Base-by-base conservation (phyloP, 1,139 yeast species). In the Pichia sp. region DNA sequence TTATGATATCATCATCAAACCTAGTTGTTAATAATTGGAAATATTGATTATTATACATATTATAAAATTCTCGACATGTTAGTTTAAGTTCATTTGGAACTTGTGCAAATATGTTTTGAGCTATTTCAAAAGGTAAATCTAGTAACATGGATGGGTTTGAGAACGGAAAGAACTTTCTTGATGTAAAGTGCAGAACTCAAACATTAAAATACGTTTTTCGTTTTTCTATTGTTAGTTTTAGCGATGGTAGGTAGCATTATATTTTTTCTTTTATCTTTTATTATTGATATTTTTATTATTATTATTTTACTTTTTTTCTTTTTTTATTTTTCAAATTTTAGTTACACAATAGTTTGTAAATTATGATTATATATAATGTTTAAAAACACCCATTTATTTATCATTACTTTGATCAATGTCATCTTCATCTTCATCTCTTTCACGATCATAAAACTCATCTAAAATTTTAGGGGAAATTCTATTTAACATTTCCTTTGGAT, bases 401-500 rank as follows among this genome's bases (percentile, higher is more conserved):
- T 46, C 43, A 30, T 49, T 44, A 16, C 34, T 39, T 42, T 47
- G 22, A 33, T 47, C 48, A 18, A 50, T 54, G 1, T 56, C 74
- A 33, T 75, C 79, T 42, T 81, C 85, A 44, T 79, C 81, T 45
- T 72, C 78, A 48, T 80, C 84, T 69, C 89, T 81, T 52, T 86
- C 85, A 71, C 97, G 84, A 65, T 91, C 97, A 72, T 93, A 93
- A 73, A 91, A 93, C 73, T 91, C 99, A 61, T 83, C 84, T 69
- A 93, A 77, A 63, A 93, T 90, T 83, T 93, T 93, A 70, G 98
- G 98, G 58, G 96, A 89, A 67, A 93, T 89, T 83, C 99, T 90
- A 78, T 93, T 95, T 71, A 93, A 85, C 85, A 93, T 79, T 74
- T 93, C 98, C 82, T 91, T 93, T 68, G 99, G 99, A 77, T 93